phyloP scores from a whole-genome alignment of 768 basidiomycete species.

The Cyathus striatus region DNA sequence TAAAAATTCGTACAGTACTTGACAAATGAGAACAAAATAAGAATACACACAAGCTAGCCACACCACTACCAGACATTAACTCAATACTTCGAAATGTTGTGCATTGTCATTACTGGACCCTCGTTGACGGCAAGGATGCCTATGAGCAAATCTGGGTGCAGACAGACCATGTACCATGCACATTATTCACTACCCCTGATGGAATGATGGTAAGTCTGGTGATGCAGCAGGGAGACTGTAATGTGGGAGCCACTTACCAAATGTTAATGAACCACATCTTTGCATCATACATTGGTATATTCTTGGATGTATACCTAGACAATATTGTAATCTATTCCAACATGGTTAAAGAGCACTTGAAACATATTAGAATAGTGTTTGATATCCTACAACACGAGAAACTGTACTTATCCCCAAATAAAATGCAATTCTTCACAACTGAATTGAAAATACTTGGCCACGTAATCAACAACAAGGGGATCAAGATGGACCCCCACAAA shows the following conservation, averaged over 20 bases:
- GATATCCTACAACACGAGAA: conserved; percentile 14
- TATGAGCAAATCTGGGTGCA: conserved; percentile 22
- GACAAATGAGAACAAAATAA: conserved; percentile 22
- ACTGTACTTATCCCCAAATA: conserved; percentile 23
- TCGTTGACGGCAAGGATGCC: no score
- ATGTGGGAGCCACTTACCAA: conserved; percentile 29
- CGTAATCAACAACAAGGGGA: conserved; percentile 19
- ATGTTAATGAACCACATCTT: conserved; percentile 32
- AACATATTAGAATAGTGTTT: conserved; percentile 20
- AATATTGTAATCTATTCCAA: no score
- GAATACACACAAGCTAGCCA: no score
- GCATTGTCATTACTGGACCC: conserved; percentile 12
- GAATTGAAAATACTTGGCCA: conserved; percentile 29
- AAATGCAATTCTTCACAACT: conserved; percentile 20
- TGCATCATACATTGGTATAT: conserved; percentile 16
- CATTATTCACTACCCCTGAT: conserved; percentile 24
- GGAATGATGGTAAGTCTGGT: no score
- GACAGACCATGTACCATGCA: conserved; percentile 13
- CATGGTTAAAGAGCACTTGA: conserved; percentile 32
- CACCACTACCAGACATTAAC: no score
- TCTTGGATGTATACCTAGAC: not conserved
- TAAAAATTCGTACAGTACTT: conserved; percentile 17
- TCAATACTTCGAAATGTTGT: conserved; percentile 12
- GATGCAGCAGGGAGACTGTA: conserved; percentile 20
- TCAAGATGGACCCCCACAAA: conserved; percentile 35